Conservation (phyloP, 139 green algal genomes). For the Nannochloris sp. region DNA sequence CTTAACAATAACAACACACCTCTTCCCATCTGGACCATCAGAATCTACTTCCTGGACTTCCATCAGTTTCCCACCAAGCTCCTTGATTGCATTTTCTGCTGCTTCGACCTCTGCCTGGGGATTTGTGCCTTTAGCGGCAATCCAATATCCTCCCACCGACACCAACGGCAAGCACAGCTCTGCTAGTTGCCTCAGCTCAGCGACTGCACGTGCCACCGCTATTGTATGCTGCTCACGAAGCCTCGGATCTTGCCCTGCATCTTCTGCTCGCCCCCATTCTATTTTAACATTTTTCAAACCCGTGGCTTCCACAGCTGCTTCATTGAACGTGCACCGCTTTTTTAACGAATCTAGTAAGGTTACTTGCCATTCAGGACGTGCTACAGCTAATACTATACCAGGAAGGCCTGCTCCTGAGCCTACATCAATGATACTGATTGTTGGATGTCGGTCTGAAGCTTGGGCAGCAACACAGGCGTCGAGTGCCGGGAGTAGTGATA, state of each 20-base stretch:
- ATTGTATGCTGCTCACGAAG: conserved; percentile 56
- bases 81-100: conserved; percentile 39
- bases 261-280: conserved; percentile 72
- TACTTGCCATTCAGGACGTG: conserved; percentile 67
- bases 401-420: conserved; percentile 84
- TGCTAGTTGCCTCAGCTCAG: conserved; percentile 65
- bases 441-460: not conserved
- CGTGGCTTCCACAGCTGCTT: conserved; percentile 10
- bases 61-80: conserved; percentile 50
- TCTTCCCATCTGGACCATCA: conserved; percentile 16
- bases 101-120: conserved; percentile 44
- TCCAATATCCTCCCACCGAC: conserved; percentile 54
- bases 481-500: conserved; percentile 69
- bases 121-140: conserved; percentile 76
- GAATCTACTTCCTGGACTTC: conserved; percentile 49
- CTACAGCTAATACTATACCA: conserved; percentile 75
- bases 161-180: conserved; percentile 91
- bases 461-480: conserved; percentile 16
- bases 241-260: conserved; percentile 15
- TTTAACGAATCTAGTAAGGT: conserved; percentile 75
- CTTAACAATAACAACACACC: conserved; percentile 46
- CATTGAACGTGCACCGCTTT: conserved; percentile 51
- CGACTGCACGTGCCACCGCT: conserved; percentile 77
- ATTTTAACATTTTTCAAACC: conserved; percentile 58
- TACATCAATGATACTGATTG: conserved; percentile 69